Evolutionary conservation across 257 asterid genomes (phyloP), one percentile per base, ranked within the genome.

Genomic region (Oldenlandia corymbosa): DNA sequence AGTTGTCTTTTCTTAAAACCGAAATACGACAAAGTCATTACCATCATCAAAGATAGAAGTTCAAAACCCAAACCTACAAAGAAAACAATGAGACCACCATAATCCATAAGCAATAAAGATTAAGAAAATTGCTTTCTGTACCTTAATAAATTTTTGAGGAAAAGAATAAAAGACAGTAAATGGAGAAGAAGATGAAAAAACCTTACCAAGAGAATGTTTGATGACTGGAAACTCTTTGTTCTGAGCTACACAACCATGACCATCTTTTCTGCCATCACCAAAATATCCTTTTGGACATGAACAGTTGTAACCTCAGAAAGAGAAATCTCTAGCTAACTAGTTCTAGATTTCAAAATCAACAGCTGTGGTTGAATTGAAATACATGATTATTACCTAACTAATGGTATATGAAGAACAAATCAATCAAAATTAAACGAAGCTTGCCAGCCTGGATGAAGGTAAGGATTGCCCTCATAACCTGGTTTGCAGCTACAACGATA

Each of bases 391-490:
- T n/a, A n/a, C n/a, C n/a, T n/a, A n/a, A n/a, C n/a, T n/a, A n/a
- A n/a, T n/a, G n/a, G n/a, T n/a, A n/a, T n/a, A n/a, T n/a, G n/a
- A n/a, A n/a, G n/a, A n/a, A n/a, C n/a, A n/a, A n/a, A n/a, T n/a
- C n/a, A n/a, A n/a, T n/a, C n/a, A n/a, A n/a, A n/a, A n/a, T n/a
- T n/a, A n/a, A n/a, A n/a, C n/a, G n/a, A 43, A 75, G 77, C 77
- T 57, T 60, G 64, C 54, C 80, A 76, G 30, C 76, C 76, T 17
- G 72, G 68, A 20, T 63, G 57, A 0, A 83, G 69, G 58, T 85
- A 83, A 2, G 96, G 89, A 76, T 79, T 88, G 31, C 91, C 94
- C 36, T 75, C 63, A 1, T 76, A 85, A 13, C 96, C 96, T 6
- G 72, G 1, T 0, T 2, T 42, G 48, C 96, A 88, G 18, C 43